These are phyloP conservation scores for Syzygium grande DNA, from an alignment of 345 rosid species.

Conservation along the genomic window DNA sequence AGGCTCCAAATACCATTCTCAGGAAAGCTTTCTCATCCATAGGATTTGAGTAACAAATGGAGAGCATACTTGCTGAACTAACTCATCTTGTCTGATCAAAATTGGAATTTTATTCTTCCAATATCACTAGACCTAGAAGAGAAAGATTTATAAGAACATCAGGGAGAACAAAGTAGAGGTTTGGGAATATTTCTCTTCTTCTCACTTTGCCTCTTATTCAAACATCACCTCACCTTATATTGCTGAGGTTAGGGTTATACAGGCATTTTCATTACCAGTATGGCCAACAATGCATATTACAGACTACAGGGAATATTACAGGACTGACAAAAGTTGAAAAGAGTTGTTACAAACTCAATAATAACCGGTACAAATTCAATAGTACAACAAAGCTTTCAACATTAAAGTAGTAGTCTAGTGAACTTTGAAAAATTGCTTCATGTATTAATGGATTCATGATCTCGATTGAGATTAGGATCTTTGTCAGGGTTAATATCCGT, in stretches of 20 bases:
- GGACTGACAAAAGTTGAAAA: neutral
- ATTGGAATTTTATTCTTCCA: neutral
- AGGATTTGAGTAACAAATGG: neutral
- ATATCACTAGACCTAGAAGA: neutral
- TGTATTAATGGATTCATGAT: too few relatives aligned
- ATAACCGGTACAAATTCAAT: too few relatives aligned
- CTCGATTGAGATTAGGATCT: too few relatives aligned
- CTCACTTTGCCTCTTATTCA: neutral
- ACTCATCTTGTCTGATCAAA: neutral
- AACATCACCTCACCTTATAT: neutral
- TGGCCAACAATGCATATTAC: neutral
- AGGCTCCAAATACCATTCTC: neutral
- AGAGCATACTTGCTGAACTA: neutral
- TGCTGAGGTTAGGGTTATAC: neutral
- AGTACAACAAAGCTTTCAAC: too few relatives aligned
- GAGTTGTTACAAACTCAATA: too few relatives aligned
- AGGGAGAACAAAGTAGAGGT: neutral
- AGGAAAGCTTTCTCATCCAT: neutral
- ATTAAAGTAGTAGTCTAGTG: too few relatives aligned
- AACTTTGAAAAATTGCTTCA: too few relatives aligned
- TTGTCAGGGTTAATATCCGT: too few relatives aligned
- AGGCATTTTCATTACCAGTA: neutral
- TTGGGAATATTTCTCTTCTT: neutral
- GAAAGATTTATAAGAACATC: neutral
- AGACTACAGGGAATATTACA: neutral